phyloP scores from a whole-genome alignment of 2,329 filamentous ascomycete genomes.

The Sclerotinia glacialis region DNA sequence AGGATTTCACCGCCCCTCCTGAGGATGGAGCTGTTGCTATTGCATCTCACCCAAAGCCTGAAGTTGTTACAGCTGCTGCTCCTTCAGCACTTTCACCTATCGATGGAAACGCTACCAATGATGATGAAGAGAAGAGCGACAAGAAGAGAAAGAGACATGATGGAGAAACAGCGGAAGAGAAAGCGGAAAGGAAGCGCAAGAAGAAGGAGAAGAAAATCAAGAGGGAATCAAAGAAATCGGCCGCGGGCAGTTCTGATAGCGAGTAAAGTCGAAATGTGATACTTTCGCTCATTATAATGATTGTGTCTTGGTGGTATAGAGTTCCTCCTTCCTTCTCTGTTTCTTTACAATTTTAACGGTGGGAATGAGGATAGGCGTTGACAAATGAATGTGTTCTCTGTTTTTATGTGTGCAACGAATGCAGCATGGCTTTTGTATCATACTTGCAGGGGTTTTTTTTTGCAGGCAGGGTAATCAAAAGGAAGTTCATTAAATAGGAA shows the following conservation, averaged over 20 bases:
- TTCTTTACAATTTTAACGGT: constrained; percentile 6
- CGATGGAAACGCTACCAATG: constrained; percentile 46
- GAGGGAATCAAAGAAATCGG: constrained; percentile 50
- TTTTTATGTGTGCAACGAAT: constrained; percentile 13
- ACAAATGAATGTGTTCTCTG: constrained; percentile 8
- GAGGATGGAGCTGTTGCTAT: constrained; percentile 39
- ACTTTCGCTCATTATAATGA: constrained; percentile 7
- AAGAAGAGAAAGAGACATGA: constrained; percentile 81
- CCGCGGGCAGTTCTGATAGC: constrained; percentile 44
- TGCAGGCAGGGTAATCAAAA: constrained; percentile 16
- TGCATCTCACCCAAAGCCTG: constrained; percentile 42
- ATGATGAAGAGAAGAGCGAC: constrained; percentile 57
- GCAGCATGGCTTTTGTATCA: constrained; percentile 18
- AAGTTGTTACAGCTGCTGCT: constrained; percentile 42
- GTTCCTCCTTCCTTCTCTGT: constrained; percentile 3
- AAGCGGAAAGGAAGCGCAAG: constrained; percentile 51
- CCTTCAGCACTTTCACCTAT: constrained; percentile 41
- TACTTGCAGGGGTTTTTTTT: constrained; percentile 17
- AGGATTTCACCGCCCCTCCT: constrained; percentile 71
- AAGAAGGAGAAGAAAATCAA: constrained; percentile 53
- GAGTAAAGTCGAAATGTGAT: constrained; percentile 41
- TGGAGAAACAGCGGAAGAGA: constrained; percentile 68
- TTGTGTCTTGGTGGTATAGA: not conserved
- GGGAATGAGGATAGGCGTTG: constrained; percentile 18
- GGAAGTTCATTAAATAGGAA: constrained; percentile 5